Evolutionary conservation across 176 grass and related monocot species (phyloP).

Genomic region (Rhipidocladum racemiflorum): DNA sequence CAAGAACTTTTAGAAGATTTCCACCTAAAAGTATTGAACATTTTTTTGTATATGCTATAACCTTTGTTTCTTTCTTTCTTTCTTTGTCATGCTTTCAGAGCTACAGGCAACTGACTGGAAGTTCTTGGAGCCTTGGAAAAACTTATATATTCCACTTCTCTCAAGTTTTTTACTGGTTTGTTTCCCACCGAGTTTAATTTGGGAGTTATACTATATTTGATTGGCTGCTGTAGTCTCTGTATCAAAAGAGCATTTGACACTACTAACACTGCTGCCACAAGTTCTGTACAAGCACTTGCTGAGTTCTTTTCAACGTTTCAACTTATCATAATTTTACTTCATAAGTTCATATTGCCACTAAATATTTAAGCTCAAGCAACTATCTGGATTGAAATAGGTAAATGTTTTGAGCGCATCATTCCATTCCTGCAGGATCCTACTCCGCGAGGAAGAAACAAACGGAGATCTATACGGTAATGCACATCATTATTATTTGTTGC

Average conservation of each 20-base stretch:
- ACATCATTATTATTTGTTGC: slow-evolving; percentile 25
- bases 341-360: not conserved
- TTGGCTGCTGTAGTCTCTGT: not conserved
- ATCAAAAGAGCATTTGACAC: not conserved
- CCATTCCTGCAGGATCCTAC: slow-evolving; percentile 26
- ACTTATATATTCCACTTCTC: not conserved
- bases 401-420: slow-evolving; percentile 1
- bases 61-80: slow-evolving; percentile 11
- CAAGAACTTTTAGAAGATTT: not conserved
- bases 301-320: not conserved
- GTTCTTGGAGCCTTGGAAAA: slow-evolving; percentile 66
- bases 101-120: slow-evolving; percentile 87
- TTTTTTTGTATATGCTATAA: slow-evolving; percentile 16
- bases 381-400: not conserved
- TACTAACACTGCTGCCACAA: not conserved
- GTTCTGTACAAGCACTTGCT: not conserved
- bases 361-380: not conserved
- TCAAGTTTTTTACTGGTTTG: not conserved
- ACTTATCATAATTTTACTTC: not conserved
- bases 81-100: slow-evolving; percentile 62
- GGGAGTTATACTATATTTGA: not conserved
- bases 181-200: not conserved
- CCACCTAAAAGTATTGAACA: not conserved
- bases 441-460: slow-evolving; percentile 29
- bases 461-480: slow-evolving; percentile 51